Evolutionary conservation across 2,329 filamentous ascomycete species (phyloP).

Genomic region (Hyphodiscus sp.): DNA sequence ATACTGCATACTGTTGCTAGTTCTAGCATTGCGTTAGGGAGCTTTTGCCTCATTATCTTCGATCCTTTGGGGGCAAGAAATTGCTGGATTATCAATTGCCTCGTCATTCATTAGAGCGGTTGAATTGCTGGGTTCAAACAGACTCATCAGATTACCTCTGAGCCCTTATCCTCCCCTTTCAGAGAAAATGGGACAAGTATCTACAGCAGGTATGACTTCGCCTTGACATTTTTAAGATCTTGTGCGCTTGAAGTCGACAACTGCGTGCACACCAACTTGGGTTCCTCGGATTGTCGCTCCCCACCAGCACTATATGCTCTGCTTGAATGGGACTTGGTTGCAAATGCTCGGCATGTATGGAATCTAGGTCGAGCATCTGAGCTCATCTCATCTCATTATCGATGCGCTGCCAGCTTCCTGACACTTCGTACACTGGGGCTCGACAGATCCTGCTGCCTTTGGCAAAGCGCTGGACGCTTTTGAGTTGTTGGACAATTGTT

Average conservation of each 20-base stretch:
- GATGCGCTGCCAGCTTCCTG: neutral
- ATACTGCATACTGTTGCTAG: neutral
- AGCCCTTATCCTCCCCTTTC: neutral
- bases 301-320: neutral
- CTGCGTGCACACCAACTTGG: neutral
- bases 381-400: neutral
- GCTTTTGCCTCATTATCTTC: neutral
- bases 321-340: neutral
- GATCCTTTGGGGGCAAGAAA: neutral
- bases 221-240: neutral
- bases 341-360: neutral
- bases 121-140: neutral
- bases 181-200: neutral
- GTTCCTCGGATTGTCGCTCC: neutral
- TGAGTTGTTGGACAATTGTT: neutral
- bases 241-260: neutral
- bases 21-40: neutral
- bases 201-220: neutral
- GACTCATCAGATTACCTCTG: neutral
- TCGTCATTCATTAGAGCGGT: neutral
- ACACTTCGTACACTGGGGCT: neutral
- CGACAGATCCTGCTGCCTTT: neutral
- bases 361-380: conserved; percentile 5
- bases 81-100: neutral
- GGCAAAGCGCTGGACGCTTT: neutral